Evolutionary conservation across 768 basidiomycete genomes (phyloP), one percentile per base, ranked within the genome.

Genomic region (Glaciozyma antarctica): DNA sequence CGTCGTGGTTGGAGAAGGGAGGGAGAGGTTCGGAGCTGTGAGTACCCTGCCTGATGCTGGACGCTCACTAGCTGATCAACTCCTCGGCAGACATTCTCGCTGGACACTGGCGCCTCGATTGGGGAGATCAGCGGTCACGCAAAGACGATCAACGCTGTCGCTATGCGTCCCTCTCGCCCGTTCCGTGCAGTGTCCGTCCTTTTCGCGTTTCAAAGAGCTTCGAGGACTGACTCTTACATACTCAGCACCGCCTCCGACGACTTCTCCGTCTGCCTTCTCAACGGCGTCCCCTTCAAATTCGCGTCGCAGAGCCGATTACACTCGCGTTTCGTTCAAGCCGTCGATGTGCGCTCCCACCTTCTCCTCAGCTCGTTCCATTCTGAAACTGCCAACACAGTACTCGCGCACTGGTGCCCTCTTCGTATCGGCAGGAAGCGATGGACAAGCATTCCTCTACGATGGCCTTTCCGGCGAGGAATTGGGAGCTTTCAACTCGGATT

Each of bases 381-480:
- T 15, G 10, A 22, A 6, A 19, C 19, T 30, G 15, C 54, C 4
- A 16, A 4, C 12, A 24, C 38, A 41, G 55, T 97, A 85, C 74
- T 81, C 90, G 0, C 85, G 38, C 95, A 85, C 85, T 13, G 94
- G 94, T 3, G 83, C 86, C 48, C 79, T 85, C 51, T 93, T 95
- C 73, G 86, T 84, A n/a, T 92, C 90, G 63, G 90, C 88, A 32
- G 94, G 91, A n/a, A 87, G 88, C 6, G 94, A 98, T 75, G 83
- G 81, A n/a, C 94, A 77, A 86, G 67, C 78, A n/a, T 87, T 94
- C 79, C 73, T 97, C 16, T 95, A 93, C 75, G 89, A 94, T 64
- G 94, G 94, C n/a, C 86, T 87, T 76, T 85, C 83, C 2, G 93
- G 91, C 2, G 90, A 93, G 41, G 85, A 85, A 8, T 70, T 87